A percentile compares a stretch with the other conserved stretches of the same genome.
Evolutionary conservation across 2,329 filamentous ascomycete genomes (phyloP).

Genomic region (Fusarium dlaminii): DNA sequence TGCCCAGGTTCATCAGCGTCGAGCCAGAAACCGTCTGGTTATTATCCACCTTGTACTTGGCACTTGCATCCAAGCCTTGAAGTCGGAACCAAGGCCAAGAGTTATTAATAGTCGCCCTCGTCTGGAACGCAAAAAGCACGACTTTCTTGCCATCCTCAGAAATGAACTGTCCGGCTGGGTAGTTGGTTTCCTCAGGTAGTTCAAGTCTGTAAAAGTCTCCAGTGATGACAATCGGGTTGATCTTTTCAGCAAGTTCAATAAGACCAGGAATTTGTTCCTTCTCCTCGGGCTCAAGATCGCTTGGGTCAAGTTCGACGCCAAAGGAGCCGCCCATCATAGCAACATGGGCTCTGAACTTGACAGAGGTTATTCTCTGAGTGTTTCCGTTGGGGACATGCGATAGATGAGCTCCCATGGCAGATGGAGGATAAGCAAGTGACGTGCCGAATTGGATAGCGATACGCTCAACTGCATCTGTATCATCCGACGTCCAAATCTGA

Average conservation of each 20-base stretch:
- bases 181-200: conserved; percentile 67
- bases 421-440: conserved; percentile 69
- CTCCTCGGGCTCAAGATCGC: conserved; percentile 60
- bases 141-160: conserved; percentile 59
- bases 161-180: conserved; percentile 69
- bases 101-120: conserved; percentile 59
- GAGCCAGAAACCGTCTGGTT: conserved; percentile 64
- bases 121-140: conserved; percentile 70
- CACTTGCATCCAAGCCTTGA: conserved; percentile 64
- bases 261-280: conserved; percentile 61
- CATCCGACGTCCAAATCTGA: conserved; percentile 72
- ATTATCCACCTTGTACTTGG: conserved; percentile 63
- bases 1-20: conserved; percentile 69
- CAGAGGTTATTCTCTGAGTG: conserved; percentile 63
- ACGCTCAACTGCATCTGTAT: conserved; percentile 70
- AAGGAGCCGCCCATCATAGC: conserved; percentile 76
- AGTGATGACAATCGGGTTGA: conserved; percentile 67
- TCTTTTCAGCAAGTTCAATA: conserved; percentile 61
- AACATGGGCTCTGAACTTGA: conserved; percentile 70
- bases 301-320: conserved; percentile 71
- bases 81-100: conserved; percentile 63
- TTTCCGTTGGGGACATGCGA: conserved; percentile 68
- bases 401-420: conserved; percentile 73
- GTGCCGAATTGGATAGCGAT: conserved; percentile 72
- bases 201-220: conserved; percentile 69